These are phyloP conservation scores for Malassezia sympodialis DNA, from an alignment of 1,284 basidiomycete genomes.

Conservation along the genomic window DNA sequence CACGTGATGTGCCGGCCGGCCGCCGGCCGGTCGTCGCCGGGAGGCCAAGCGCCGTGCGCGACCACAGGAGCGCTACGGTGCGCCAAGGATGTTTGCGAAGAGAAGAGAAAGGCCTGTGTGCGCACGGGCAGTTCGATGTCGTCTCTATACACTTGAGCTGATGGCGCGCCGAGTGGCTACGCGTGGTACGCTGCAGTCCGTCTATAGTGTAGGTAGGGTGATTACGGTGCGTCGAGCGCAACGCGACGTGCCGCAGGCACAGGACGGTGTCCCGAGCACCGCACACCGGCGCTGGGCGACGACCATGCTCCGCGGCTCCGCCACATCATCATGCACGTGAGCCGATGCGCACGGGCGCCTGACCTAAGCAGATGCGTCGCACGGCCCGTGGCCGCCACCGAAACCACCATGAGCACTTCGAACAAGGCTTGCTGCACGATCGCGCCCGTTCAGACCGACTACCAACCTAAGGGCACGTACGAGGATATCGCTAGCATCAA, in stretches of 20 bases:
- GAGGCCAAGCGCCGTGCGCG: background rate
- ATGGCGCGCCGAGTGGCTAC: background rate
- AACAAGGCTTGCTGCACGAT: conserved; percentile 52
- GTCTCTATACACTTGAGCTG: conserved; percentile 1
- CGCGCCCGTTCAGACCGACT: conserved; percentile 51
- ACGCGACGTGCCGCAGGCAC: too few species aligned
- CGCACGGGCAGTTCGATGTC: background rate
- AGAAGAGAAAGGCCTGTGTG: background rate
- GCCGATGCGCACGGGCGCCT: background rate
- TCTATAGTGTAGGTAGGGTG: background rate
- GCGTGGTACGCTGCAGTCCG: background rate
- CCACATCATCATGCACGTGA: background rate
- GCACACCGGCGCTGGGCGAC: too few species aligned
- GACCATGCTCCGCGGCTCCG: background rate
- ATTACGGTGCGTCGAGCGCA: background rate
- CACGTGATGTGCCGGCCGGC: background rate
- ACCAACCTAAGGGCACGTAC: conserved; percentile 53
- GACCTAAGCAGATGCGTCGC: background rate
- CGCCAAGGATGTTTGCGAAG: background rate
- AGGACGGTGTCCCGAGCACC: too few species aligned
- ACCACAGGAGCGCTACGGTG: background rate
- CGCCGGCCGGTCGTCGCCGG: background rate
- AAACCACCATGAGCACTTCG: conserved; percentile 8
- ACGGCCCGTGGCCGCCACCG: background rate
- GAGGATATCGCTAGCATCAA: conserved; percentile 29